Evolutionary conservation across 345 rosid genomes (phyloP), one percentile per base, ranked within the genome.

Genomic region (Populus deltoides): DNA sequence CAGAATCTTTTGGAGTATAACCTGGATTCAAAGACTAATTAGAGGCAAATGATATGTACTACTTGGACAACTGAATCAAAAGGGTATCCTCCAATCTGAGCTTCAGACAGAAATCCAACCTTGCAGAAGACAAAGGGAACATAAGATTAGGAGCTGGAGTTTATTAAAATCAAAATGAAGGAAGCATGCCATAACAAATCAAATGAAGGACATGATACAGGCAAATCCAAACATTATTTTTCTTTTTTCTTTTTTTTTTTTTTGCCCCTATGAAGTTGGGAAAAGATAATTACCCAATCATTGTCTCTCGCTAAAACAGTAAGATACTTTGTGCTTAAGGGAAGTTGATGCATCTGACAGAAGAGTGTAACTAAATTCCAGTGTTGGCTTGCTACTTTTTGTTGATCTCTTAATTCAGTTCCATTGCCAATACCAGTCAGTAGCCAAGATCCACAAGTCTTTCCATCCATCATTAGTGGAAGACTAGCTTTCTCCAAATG

Each of bases 401-500:
- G 99, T 78, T 88, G 92, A 77, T 90, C 88, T 81, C 99, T 89
- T 82, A 93, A 79, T 84, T 91, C 94, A 75, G 88, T 81, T 65
- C 99, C 99, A 81, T 93, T 90, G 77, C 98, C 97, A 87, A 80
- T 84, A 53, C 99, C 98, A 83, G 88, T 89, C 73, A 85, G 87
- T 70, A 96, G 87, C 99, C 99, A 96, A 86, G 83, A 89, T 69
- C 99, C 99, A 83, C 98, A 90, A 67, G 99, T 91, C 84, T 88
- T 91, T 69, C 87, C 92, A 71, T 89, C 92, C 61, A 73, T 81
- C 80, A 83, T 71, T 62, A 67, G 80, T 43, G 97, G 97, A 82
- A 96, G 97, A 83, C 98, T 96, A 83, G 97, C 97, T 84, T 89
- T 93, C 82, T 96, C 99, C 87, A 96, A 89, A 82, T 93, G 94